These are phyloP conservation scores for Lachancea thermotolerans DNA, from an alignment of 805 yeast genomes.

Conservation along the genomic window DNA sequence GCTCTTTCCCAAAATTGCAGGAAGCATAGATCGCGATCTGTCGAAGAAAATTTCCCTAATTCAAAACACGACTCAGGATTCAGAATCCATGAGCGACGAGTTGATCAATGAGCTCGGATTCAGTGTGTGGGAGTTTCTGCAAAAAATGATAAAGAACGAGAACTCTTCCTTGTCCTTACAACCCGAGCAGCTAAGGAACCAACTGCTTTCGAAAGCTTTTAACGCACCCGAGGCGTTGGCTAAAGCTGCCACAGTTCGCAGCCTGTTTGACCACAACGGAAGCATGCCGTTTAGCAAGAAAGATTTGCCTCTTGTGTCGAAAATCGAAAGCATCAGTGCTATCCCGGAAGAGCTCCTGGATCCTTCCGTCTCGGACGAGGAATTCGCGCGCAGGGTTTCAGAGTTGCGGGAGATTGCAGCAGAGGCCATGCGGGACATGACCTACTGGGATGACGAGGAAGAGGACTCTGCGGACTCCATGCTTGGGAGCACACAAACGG, in stretches of 20 bases:
- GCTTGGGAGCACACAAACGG: conserved; percentile 4
- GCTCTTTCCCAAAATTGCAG: conserved; percentile 4
- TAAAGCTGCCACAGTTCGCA: conserved; percentile 6
- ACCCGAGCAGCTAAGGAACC: conserved; percentile 5
- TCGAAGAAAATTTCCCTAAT: neutral
- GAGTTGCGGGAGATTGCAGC: conserved; percentile 4
- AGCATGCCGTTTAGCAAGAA: conserved; percentile 4
- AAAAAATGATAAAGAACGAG: conserved; percentile 6
- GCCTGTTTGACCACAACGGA: conserved; percentile 6
- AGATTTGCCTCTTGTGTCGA: conserved; percentile 6
- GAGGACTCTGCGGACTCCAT: neutral
- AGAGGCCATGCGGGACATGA: conserved; percentile 2
- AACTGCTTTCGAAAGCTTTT: conserved; percentile 3
- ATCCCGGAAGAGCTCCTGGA: conserved; percentile 5
- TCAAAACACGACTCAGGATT: neutral
- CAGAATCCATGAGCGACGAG: conserved; percentile 4
- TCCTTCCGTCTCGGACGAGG: conserved; percentile 1
- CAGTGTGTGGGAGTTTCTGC: conserved; percentile 7
- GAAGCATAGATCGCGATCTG: conserved; percentile 3
- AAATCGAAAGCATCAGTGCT: conserved; percentile 5
- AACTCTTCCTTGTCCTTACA: conserved; percentile 4
- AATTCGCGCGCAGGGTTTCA: conserved; percentile 1
- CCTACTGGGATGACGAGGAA: neutral
- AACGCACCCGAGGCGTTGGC: conserved; percentile 7
- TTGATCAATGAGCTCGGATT: conserved; percentile 3